Evolutionary conservation across 306 rosid genomes (phyloP).

Genomic region (Cucurbita pepo): DNA sequence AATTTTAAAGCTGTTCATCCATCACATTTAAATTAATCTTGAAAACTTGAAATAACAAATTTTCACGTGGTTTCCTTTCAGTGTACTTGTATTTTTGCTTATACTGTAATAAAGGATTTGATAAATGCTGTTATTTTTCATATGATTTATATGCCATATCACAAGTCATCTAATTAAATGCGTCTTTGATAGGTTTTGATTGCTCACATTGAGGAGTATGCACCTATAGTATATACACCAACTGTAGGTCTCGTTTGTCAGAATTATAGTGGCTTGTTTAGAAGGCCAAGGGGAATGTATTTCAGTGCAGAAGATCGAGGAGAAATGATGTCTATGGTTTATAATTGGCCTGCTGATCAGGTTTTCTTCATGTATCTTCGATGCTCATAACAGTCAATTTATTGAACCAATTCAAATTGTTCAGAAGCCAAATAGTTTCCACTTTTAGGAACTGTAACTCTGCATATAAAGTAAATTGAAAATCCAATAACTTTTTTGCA

Average conservation of each 20-base stretch:
- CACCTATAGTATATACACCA: constrained; percentile 91
- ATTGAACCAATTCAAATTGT: not conserved
- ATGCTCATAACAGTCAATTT: not conserved
- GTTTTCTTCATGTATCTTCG: constrained; percentile 19
- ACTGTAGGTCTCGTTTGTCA: constrained; percentile 98
- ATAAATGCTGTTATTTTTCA: not conserved
- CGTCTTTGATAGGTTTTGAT: constrained; percentile 67
- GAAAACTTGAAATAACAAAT: not conserved
- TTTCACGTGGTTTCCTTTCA: not conserved
- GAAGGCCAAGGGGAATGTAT: constrained; percentile 99
- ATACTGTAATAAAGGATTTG: not conserved
- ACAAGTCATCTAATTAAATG: constrained; percentile 3
- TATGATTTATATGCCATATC: not conserved
- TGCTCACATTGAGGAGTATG: constrained; percentile 84
- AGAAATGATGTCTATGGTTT: constrained; percentile 99
- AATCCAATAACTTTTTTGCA: constrained; percentile 15
- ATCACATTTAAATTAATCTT: not conserved
- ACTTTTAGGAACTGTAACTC: not conserved
- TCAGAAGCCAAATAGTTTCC: not conserved
- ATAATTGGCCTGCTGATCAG: constrained; percentile 99
- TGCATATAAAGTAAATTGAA: no score
- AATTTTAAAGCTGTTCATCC: not conserved
- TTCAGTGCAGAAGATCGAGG: constrained; percentile 95
- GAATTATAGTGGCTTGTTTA: constrained; percentile 84
- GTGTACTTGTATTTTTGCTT: not conserved